Conservation (phyloP, 2,329 filamentous ascomycete species). For the Venturia carpophila region DNA sequence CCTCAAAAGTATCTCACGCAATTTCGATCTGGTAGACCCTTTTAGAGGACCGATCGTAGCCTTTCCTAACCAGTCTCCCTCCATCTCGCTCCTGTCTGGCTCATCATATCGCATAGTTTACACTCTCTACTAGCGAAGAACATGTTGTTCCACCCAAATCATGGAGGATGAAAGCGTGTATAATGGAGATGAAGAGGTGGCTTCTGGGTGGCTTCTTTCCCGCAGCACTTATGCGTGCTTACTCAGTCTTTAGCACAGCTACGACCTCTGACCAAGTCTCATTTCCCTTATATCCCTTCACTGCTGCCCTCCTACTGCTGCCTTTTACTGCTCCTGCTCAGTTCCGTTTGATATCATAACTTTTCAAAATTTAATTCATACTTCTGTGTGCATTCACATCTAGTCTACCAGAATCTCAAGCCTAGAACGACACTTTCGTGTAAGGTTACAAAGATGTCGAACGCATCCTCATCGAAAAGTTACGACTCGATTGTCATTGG, state of each 20-base stretch:
- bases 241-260: background rate
- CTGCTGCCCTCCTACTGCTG: no score
- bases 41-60: no score
- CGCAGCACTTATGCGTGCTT: background rate
- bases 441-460: conserved; percentile 2
- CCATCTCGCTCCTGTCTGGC: no score
- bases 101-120: background rate
- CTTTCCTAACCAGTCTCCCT: no score
- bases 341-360: no score
- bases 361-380: background rate
- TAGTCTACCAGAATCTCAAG: no score
- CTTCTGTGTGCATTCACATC: background rate
- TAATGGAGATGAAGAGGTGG: background rate
- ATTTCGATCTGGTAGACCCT: no score
- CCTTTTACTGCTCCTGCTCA: no score
- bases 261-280: background rate
- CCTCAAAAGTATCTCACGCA: no score
- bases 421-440: no score
- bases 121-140: background rate
- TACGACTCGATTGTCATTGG: conserved; percentile 44
- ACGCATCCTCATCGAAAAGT: conserved; percentile 21
- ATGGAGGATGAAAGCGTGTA: background rate
- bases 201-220: background rate
- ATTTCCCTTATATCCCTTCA: background rate
- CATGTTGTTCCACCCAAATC: background rate